These are phyloP conservation scores for Thamnidium elegans DNA, from an alignment of 192 early-diverging fungal genomes.

Conservation along the genomic window DNA sequence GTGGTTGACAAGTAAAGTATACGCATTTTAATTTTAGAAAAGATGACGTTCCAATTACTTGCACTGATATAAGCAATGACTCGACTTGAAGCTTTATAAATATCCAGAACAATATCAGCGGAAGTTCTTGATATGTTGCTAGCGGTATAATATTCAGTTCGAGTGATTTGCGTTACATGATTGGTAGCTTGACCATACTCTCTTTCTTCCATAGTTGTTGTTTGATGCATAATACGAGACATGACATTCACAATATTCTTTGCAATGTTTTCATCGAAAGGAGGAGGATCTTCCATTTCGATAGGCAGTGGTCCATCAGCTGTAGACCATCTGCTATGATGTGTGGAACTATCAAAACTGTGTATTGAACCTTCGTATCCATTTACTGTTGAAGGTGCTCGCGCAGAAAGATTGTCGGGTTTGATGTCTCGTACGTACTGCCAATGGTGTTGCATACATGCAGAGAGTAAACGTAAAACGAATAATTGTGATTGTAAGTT, in stretches of 20 bases:
- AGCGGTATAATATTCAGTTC: constrained; percentile 31
- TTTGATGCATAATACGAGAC: constrained; percentile 62
- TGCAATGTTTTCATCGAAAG: constrained; percentile 70
- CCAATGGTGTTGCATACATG: constrained; percentile 87
- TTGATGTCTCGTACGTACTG: constrained; percentile 58
- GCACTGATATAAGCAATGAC: constrained; percentile 86
- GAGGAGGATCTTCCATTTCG: constrained; percentile 63
- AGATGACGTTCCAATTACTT: constrained; percentile 84
- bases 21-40: constrained; percentile 66
- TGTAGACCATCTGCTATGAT: constrained; percentile 16
- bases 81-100: constrained; percentile 79
- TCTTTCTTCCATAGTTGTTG: constrained; percentile 45
- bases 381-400: constrained; percentile 4
- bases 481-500: constrained; percentile 86
- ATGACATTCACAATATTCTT: constrained; percentile 63
- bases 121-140: constrained; percentile 19
- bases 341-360: constrained; percentile 20
- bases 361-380: constrained; percentile 14
- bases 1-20: constrained; percentile 62
- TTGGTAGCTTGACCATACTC: constrained; percentile 32
- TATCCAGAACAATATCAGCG: constrained; percentile 61
- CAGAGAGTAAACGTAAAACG: constrained; percentile 74
- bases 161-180: constrained; percentile 29
- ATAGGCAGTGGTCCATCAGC: constrained; percentile 23
- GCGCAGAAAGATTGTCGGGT: constrained; percentile 28